These are phyloP conservation scores for cucumber (Cucumis sativus) DNA, from an alignment of 306 rosid species.

Conservation along the genomic window Cucumber_9930_V3 NC_026656.2:17286001-17286500, in stretches of 20 bases:
- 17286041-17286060: background rate
- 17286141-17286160: background rate
- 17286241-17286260: background rate
- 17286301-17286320: background rate
- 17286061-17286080: background rate
- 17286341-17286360: background rate
- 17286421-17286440: slow-evolving; percentile 65
- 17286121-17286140: background rate
- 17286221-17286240: background rate
- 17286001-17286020: background rate
- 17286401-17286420: slow-evolving; percentile 49
- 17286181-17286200: background rate
- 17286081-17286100: background rate
- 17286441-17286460: slow-evolving; percentile 67
- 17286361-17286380: background rate
- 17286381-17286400: background rate
- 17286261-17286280: background rate
- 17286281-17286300: background rate
- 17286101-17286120: too few relatives aligned
- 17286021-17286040: background rate
- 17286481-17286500: slow-evolving; percentile 90
- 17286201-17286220: background rate
- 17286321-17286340: background rate
- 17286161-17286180: background rate
- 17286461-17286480: slow-evolving; percentile 50